A percentile compares a stretch with the other conserved stretches of the same genome.
phyloP scores from a whole-genome alignment of 345 rosid genomes.

The Stellera chamaejasme region DNA sequence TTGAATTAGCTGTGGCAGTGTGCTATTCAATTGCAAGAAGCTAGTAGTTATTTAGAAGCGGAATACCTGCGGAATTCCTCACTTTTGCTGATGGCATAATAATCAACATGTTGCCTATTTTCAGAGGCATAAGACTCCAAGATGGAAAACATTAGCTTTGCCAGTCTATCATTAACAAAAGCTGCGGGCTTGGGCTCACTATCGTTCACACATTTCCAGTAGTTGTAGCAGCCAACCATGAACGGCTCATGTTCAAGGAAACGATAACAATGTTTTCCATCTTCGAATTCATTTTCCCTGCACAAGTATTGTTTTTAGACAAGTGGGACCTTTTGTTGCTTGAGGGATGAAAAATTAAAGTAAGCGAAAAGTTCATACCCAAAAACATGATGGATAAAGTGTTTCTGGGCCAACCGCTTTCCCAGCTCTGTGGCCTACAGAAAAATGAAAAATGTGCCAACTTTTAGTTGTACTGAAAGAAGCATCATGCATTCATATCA shows the following conservation, averaged over 20 bases:
- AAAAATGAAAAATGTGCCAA: too few species aligned
- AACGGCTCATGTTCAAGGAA: constrained; percentile 80
- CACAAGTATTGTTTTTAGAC: background rate
- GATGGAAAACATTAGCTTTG: constrained; percentile 73
- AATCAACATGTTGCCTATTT: constrained; percentile 55
- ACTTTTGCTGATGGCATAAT: constrained; percentile 48
- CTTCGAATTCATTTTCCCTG: constrained; percentile 80
- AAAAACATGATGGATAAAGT: constrained; percentile 83
- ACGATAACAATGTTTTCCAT: constrained; percentile 73
- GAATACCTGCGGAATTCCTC: constrained; percentile 82
- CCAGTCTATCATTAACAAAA: constrained; percentile 34
- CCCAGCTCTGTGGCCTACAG: constrained; percentile 69
- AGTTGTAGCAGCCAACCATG: constrained; percentile 58
- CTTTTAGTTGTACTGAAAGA: too few species aligned
- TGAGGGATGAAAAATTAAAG: background rate
- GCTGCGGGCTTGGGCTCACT: constrained; percentile 46
- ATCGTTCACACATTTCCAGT: constrained; percentile 52
- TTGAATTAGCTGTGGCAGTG: too few species aligned
- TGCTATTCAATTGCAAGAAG: background rate
- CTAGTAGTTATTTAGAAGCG: background rate
- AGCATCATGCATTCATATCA: too few species aligned
- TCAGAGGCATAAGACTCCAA: constrained; percentile 66
- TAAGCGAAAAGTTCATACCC: constrained; percentile 38
- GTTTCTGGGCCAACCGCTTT: constrained; percentile 60
- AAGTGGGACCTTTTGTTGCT: background rate